Evolutionary conservation across 2,329 filamentous ascomycete genomes (phyloP), one percentile per base, ranked within the genome.

Genomic region (Fusarium ramigenum): DNA sequence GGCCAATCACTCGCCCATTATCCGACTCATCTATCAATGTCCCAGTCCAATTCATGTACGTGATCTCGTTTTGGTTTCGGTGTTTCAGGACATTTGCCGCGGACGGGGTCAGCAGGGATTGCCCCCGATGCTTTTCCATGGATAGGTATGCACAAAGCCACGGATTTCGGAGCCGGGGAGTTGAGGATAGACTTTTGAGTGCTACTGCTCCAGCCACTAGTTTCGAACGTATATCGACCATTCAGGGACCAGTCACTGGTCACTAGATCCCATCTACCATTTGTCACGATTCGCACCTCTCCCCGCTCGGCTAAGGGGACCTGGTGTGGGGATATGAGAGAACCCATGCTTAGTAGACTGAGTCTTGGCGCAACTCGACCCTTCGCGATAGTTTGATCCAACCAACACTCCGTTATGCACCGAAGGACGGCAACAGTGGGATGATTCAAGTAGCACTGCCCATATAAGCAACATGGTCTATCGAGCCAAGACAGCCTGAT

Each of bases 231-330:
- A 65, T 49, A 32, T 59, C 60, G 54, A 19, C 40, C 67, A 50
- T 58, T 69, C 53, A 69, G 57, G 58, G 71, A 56, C 64, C 37
- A 25, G 28, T 53, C 40, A 43, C 57, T 54, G n/a, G 47, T 53
- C 32, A 21, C 30, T 58, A 66, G 68, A 72, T 72, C 63, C 53
- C 56, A 72, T 65, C 70, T 58, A 56, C 57, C 49, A 74, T 69
- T 72, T 60, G 63, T 60, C 49, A 36, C 30, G 39, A 25, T 23
- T 58, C 54, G n/a, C 28, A 23, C 39, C 34, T 52, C 44, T 59
- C 59, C 46, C 59, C 57, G 32, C 64, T 66, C 64, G 52, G 63
- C 50, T 25, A 58, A 30, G 44, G 42, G 57, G 47, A 49, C 50
- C 46, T 57, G 37, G 32, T 65, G 68, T 72, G 72, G 71, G 44